These are phyloP conservation scores for Lanmaoa pseudosensibilis DNA, from an alignment of 768 basidiomycete genomes.

Conservation along the genomic window DNA sequence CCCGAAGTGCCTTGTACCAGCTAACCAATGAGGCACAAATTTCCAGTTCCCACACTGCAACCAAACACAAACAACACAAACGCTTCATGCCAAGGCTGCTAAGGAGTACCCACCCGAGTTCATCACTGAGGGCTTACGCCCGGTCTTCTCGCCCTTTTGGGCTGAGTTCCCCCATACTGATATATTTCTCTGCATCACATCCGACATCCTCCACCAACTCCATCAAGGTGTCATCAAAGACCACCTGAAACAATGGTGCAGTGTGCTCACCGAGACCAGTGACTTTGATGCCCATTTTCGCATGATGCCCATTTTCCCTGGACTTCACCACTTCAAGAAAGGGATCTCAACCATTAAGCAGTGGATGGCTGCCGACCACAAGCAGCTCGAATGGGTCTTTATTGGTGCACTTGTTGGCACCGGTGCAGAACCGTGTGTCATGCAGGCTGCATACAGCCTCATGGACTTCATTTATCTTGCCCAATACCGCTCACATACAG, in stretches of 20 bases:
- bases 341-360: background rate
- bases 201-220: background rate
- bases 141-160: constrained; percentile 6
- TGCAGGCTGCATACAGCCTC: background rate
- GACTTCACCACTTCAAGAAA: background rate
- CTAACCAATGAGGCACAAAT: background rate
- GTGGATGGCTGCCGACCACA: background rate
- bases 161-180: background rate
- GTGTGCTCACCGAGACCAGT: accelerated
- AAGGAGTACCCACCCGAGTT: background rate
- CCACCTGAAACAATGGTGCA: constrained; percentile 1
- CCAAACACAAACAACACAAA: background rate
- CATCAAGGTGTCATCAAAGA: constrained; percentile 3
- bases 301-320: background rate
- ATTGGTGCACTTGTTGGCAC: background rate
- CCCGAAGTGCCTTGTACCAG: background rate
- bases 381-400: background rate
- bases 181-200: background rate
- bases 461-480: background rate
- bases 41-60: background rate
- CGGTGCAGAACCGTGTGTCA: background rate
- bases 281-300: background rate
- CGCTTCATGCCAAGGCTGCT: background rate
- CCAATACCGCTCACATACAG: background rate
- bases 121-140: background rate